These are phyloP conservation scores for Termitomyces sp. DNA, from an alignment of 768 basidiomycete genomes.

Conservation along the genomic window DNA sequence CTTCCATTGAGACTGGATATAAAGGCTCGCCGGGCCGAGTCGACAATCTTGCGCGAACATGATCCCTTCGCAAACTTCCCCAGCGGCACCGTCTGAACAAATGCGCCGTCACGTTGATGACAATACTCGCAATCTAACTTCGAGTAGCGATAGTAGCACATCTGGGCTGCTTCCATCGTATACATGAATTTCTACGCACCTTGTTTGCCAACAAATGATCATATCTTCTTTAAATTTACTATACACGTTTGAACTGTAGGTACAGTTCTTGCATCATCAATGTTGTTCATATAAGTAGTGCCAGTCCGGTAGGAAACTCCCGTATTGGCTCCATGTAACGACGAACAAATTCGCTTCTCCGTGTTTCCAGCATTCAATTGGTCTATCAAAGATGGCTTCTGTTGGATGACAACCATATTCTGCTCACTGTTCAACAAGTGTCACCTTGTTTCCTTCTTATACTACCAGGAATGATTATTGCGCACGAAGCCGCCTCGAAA, in stretches of 20 bases:
- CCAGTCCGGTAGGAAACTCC: background rate
- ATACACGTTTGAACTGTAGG: background rate
- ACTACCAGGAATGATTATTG: background rate
- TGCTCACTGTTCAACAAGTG: background rate
- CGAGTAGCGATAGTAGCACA: slow-evolving; percentile 1
- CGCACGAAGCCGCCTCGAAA: background rate
- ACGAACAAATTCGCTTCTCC: background rate
- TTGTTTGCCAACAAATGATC: background rate
- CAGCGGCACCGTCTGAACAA: background rate
- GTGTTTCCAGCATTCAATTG: background rate
- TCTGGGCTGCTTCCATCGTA: slow-evolving; percentile 1
- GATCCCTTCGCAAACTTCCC: background rate
- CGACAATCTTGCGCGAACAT: background rate
- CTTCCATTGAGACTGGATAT: background rate
- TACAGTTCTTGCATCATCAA: background rate
- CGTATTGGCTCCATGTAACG: background rate
- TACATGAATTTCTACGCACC: background rate
- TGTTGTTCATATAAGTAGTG: background rate
- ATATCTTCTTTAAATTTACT: background rate
- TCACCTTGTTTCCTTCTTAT: background rate
- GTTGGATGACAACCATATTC: background rate
- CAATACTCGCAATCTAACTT: background rate
- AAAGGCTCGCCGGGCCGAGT: background rate
- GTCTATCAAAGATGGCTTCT: background rate
- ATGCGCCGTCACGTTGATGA: background rate